Percentiles rank a stretch among this genome's conserved stretches.
These are phyloP conservation scores for Lodderomyces orthopsilosis DNA, from an alignment of 1,139 yeast genomes.

Conservation along the genomic window DNA sequence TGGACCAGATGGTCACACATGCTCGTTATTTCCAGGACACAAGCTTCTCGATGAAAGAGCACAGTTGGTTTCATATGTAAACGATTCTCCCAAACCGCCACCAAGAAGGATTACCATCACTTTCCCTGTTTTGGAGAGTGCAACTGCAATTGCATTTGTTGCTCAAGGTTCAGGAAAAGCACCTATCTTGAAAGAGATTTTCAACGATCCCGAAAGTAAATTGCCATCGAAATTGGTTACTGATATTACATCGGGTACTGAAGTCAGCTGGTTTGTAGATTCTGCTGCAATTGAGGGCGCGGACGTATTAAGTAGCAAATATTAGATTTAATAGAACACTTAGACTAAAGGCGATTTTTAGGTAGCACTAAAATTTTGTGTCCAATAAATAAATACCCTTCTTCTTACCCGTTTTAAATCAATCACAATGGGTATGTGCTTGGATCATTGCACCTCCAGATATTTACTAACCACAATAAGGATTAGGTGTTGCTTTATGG, in stretches of 20 bases:
- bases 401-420: neutral
- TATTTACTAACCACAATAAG: slow-evolving; percentile 15
- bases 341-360: neutral
- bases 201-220: slow-evolving; percentile 46
- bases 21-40: slow-evolving; percentile 70
- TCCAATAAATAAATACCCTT: neutral
- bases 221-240: slow-evolving; percentile 80
- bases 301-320: slow-evolving; percentile 46
- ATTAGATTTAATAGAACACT: slow-evolving; percentile 19
- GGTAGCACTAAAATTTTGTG: neutral
- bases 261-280: slow-evolving; percentile 80
- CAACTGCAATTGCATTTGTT: slow-evolving; percentile 68
- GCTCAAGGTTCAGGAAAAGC: slow-evolving; percentile 90
- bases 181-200: slow-evolving; percentile 66
- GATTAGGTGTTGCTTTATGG: slow-evolving; percentile 65
- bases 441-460: neutral
- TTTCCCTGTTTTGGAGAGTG: slow-evolving; percentile 57
- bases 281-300: slow-evolving; percentile 70
- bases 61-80: slow-evolving; percentile 40
- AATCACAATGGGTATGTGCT: slow-evolving; percentile 21
- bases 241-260: slow-evolving; percentile 37
- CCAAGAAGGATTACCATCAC: slow-evolving; percentile 74
- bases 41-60: slow-evolving; percentile 40
- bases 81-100: slow-evolving; percentile 76
- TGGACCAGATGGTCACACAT: slow-evolving; percentile 82